Conservation (phyloP, 768 basidiomycete species). For the Lenzites betulinus region DNA sequence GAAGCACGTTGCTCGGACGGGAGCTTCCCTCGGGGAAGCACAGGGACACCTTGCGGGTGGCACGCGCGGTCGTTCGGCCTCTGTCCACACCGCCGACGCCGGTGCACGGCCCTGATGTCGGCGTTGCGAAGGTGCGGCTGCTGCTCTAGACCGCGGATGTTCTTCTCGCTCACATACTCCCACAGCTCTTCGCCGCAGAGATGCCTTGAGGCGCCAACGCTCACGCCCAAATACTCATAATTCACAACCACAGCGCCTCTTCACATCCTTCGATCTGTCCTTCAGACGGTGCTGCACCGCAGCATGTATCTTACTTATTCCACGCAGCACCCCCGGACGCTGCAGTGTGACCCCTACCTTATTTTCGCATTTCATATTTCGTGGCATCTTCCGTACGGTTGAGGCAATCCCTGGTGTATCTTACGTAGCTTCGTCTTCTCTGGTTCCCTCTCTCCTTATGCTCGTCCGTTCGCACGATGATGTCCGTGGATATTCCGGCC, state of each 20-base stretch:
- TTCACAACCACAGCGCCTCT: too few relatives aligned
- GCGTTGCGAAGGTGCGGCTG: slow-evolving; percentile 21
- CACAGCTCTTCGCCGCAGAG: slow-evolving; percentile 30
- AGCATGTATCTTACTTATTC: neutral
- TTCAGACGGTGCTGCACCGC: neutral
- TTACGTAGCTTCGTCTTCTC: neutral
- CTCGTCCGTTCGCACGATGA: neutral
- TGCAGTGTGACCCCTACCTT: slow-evolving; percentile 7
- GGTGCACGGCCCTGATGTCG: neutral
- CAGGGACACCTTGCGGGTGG: neutral
- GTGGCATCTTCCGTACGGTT: neutral
- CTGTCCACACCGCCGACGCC: slow-evolving; percentile 30
- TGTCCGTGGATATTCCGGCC: slow-evolving; percentile 8
- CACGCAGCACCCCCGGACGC: neutral
- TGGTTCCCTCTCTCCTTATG: too few relatives aligned
- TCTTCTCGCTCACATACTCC: neutral
- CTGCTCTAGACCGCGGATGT: neutral
- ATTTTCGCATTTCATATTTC: slow-evolving; percentile 6
- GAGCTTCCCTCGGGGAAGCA: neutral
- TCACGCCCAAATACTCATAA: neutral
- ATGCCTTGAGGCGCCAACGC: slow-evolving; percentile 20
- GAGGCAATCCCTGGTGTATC: neutral
- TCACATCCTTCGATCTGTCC: neutral
- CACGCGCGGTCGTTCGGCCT: slow-evolving; percentile 22
- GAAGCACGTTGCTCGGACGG: slow-evolving; percentile 22